A percentile compares a stretch with the other conserved stretches of the same genome.
Conservation (phyloP, 805 yeast genomes). For the Candida nitratophila region DNA sequence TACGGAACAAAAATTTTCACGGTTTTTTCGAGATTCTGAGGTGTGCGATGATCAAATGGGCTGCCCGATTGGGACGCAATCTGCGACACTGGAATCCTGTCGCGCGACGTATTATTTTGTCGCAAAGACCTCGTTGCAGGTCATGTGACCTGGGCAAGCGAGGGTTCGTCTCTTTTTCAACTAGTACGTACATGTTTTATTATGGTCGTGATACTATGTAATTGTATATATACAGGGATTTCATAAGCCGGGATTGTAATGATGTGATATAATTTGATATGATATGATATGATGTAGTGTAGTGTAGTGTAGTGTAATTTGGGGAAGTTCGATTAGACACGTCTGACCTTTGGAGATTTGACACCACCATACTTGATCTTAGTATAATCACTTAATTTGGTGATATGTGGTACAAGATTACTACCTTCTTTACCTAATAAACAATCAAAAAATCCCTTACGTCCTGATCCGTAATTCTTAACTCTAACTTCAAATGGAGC, state of each 20-base stretch:
- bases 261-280: no score
- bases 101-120: neutral
- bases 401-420: constrained; percentile 55
- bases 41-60: no score
- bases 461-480: constrained; percentile 82
- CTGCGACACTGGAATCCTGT: no score
- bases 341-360: constrained; percentile 74
- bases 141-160: neutral
- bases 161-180: no score
- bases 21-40: no score
- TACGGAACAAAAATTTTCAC: no score
- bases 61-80: no score
- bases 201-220: no score
- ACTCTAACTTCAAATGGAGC: constrained; percentile 64
- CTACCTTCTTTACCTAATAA: constrained; percentile 85
- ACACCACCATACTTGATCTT: constrained; percentile 89
- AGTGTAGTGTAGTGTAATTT: no score
- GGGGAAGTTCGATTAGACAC: constrained; percentile 44
- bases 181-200: no score
- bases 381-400: constrained; percentile 72
- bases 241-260: no score
- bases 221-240: neutral
- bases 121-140: neutral
- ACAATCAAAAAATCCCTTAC: constrained; percentile 80
- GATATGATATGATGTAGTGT: no score